A percentile compares a stretch with the other conserved stretches of the same genome.
Conservation (phyloP, 1,284 basidiomycete species). For the Trametes hirsuta region DNA sequence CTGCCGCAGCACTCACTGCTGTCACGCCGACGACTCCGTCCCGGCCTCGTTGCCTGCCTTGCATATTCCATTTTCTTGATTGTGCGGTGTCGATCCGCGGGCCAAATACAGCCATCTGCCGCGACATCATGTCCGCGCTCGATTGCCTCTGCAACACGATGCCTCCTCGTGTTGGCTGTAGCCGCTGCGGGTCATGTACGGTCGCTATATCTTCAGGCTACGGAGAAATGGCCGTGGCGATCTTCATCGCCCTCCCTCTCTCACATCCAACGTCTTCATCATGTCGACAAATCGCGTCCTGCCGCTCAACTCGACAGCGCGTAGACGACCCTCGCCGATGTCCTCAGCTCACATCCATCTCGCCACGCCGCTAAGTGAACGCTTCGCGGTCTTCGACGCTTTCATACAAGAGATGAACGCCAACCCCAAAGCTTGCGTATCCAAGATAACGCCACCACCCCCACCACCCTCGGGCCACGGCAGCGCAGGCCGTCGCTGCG, state of each 20-base stretch:
- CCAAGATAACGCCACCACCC: background rate
- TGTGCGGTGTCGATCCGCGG: constrained; percentile 2
- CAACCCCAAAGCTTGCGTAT: background rate
- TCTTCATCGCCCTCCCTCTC: constrained; percentile 1
- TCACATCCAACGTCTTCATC: background rate
- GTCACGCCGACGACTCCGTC: background rate
- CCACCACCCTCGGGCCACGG: background rate
- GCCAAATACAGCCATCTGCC: constrained; percentile 1
- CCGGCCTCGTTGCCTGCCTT: constrained; percentile 2
- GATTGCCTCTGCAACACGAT: background rate
- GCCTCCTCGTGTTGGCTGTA: background rate
- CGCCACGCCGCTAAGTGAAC: constrained; percentile 1
- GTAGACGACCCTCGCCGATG: background rate
- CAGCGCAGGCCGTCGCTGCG: constrained; percentile 10
- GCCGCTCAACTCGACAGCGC: background rate
- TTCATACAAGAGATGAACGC: background rate
- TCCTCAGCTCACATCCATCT: background rate
- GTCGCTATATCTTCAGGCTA: constrained; percentile 1
- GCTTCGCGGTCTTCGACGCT: constrained; percentile 8
- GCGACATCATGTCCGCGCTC: background rate
- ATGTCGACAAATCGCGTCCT: constrained; percentile 2
- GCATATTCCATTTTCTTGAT: background rate
- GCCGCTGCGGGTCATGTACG: background rate
- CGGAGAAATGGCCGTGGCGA: background rate
- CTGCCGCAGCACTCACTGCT: background rate